phyloP scores from a whole-genome alignment of 306 rosid species.

The Hippophae rhamnoides region DNA sequence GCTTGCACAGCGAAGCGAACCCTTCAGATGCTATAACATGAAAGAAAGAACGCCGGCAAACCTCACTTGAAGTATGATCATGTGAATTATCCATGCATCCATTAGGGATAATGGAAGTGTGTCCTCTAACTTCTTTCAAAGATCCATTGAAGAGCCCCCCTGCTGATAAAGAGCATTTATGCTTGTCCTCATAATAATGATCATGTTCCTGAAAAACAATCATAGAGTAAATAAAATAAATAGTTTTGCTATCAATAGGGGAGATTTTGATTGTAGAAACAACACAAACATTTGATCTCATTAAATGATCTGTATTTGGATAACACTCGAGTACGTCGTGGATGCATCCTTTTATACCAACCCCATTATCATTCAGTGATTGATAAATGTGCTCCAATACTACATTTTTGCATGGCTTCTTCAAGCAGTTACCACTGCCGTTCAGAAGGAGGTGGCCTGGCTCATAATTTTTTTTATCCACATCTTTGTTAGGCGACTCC shows the following conservation, averaged over 20 bases:
- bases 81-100: slow-evolving; percentile 41
- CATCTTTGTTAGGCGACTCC: slow-evolving; percentile 24
- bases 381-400: slow-evolving; percentile 41
- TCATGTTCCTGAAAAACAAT: slow-evolving; percentile 38
- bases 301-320: slow-evolving; percentile 25
- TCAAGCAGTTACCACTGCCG: slow-evolving; percentile 27
- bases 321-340: slow-evolving; percentile 29
- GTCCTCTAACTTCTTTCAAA: slow-evolving; percentile 37
- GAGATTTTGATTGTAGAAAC: slow-evolving; percentile 17
- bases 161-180: slow-evolving; percentile 21
- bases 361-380: slow-evolving; percentile 45
- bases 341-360: slow-evolving; percentile 45
- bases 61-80: slow-evolving; percentile 24
- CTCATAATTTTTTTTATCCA: slow-evolving; percentile 28
- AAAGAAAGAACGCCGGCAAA: slow-evolving; percentile 44
- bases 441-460: slow-evolving; percentile 12
- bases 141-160: slow-evolving; percentile 26
- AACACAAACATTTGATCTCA: slow-evolving; percentile 37
- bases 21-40: slow-evolving; percentile 60
- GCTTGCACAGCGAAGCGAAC: slow-evolving; percentile 56
- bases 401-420: slow-evolving; percentile 45
- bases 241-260: slow-evolving; percentile 13
- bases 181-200: slow-evolving; percentile 34
- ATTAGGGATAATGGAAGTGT: slow-evolving; percentile 27
- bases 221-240: slow-evolving; percentile 9